These are phyloP conservation scores for Suillus spraguei DNA, from an alignment of 768 basidiomycete species.

Conservation along the genomic window DNA sequence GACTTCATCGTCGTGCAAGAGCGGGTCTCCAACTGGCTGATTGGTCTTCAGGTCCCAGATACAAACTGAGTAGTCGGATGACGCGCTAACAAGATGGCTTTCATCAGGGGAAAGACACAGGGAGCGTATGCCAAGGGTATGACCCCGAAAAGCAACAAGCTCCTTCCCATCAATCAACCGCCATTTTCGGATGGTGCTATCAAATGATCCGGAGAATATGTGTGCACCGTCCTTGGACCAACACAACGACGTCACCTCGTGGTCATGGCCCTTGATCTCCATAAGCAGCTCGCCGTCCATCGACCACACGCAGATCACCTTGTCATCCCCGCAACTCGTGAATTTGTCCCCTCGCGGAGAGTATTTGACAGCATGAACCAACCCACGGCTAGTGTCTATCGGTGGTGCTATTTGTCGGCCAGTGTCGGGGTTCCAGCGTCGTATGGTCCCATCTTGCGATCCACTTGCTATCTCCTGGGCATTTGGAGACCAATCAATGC, in stretches of 20 bases:
- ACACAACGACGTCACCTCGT: not conserved
- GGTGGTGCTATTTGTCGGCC: not conserved
- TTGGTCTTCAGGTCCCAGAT: no score
- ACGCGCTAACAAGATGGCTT: not conserved
- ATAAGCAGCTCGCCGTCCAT: not conserved
- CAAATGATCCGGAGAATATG: not conserved
- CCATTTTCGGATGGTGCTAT: not conserved
- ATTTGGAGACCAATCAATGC: constrained; percentile 18
- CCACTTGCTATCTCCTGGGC: constrained; percentile 17
- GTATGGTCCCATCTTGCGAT: constrained; percentile 16
- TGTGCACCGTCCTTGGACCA: not conserved
- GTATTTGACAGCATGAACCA: not conserved
- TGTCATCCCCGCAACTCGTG: not conserved
- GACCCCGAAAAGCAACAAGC: not conserved
- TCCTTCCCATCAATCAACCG: not conserved
- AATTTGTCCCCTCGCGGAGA: not conserved
- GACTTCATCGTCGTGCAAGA: no score
- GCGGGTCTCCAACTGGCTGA: no score
- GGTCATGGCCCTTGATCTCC: not conserved
- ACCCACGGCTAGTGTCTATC: not conserved
- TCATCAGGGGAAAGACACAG: not conserved
- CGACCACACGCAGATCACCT: not conserved
- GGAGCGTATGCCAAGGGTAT: not conserved
- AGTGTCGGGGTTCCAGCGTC: constrained; percentile 18
- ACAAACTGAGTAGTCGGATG: not conserved